Evolutionary conservation across 208 protist species (phyloP).

Genomic region (Porcisia hertigi): DNA sequence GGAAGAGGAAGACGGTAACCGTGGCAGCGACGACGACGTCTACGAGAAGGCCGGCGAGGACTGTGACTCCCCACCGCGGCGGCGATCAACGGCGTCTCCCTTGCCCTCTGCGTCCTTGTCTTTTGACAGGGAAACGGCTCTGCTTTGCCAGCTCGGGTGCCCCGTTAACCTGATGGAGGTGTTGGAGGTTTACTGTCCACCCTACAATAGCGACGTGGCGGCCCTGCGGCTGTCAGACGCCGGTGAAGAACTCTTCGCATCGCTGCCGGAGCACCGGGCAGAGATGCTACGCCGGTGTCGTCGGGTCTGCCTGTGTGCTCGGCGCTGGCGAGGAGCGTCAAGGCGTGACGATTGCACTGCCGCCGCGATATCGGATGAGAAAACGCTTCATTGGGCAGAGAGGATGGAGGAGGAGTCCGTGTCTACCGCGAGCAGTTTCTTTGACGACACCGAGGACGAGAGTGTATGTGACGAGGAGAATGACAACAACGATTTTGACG

Average conservation of each 20-base stretch:
- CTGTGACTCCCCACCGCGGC: constrained; percentile 2
- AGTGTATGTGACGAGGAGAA: background rate
- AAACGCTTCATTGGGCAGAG: constrained; percentile 24
- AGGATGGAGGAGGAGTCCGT: constrained; percentile 47
- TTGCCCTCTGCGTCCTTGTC: background rate
- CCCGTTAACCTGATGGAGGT: constrained; percentile 81
- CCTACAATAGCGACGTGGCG: constrained; percentile 53
- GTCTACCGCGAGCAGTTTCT: constrained; percentile 48
- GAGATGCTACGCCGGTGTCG: constrained; percentile 31
- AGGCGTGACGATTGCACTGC: background rate
- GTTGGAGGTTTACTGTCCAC: constrained; percentile 85
- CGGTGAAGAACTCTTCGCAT: constrained; percentile 12
- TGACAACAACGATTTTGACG: background rate
- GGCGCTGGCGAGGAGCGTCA: constrained; percentile 1
- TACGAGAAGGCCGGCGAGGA: constrained; percentile 3
- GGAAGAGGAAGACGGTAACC: constrained; percentile 3
- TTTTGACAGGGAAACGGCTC: constrained; percentile 7
- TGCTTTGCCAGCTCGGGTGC: constrained; percentile 50
- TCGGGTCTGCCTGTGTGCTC: background rate
- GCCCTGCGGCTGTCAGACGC: constrained; percentile 26
- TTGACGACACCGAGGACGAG: constrained; percentile 30
- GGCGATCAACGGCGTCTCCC: background rate
- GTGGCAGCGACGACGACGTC: background rate
- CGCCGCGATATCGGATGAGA: background rate
- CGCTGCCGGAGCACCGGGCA: constrained; percentile 21